A percentile compares a stretch with the other conserved stretches of the same genome.
These are phyloP conservation scores for Orbilia oligospora DNA, from an alignment of 2,329 filamentous ascomycete genomes.

Conservation along the genomic window DNA sequence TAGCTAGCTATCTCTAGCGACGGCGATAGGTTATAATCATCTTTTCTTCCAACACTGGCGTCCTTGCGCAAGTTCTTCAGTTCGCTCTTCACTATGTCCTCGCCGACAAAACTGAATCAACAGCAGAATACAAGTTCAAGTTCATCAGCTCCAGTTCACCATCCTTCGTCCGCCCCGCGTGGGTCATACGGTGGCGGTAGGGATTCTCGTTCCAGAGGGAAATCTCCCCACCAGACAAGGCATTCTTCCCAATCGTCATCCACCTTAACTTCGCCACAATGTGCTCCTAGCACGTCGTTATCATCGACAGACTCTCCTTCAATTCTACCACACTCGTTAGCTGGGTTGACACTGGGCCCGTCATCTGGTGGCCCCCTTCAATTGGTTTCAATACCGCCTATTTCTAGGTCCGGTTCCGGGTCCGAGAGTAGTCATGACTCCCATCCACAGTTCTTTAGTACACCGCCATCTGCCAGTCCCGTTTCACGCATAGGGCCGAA, in stretches of 20 bases:
- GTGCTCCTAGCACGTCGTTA: slow-evolving; percentile 11
- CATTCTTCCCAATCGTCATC: slow-evolving; percentile 32
- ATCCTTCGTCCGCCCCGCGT: slow-evolving; percentile 38
- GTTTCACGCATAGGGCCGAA: slow-evolving; percentile 6
- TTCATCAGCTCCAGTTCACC: slow-evolving; percentile 29
- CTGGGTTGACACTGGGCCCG: slow-evolving; percentile 26
- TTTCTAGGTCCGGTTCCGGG: slow-evolving; percentile 42
- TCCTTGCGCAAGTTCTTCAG: slow-evolving; percentile 44
- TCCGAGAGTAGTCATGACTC: slow-evolving; percentile 45
- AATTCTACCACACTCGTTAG: slow-evolving; percentile 41
- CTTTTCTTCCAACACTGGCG: slow-evolving; percentile 51
- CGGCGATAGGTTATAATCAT: slow-evolving; percentile 27
- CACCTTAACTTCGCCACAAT: slow-evolving; percentile 38
- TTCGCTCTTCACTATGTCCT: slow-evolving; percentile 56
- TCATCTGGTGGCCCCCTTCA: background rate
- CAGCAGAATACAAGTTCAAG: slow-evolving; percentile 20
- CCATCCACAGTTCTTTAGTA: slow-evolving; percentile 59
- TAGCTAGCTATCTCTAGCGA: slow-evolving; percentile 8
- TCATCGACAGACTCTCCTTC: slow-evolving; percentile 40
- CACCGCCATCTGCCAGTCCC: slow-evolving; percentile 45
- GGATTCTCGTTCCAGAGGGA: slow-evolving; percentile 31
- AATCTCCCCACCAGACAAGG: slow-evolving; percentile 53
- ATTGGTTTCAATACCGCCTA: slow-evolving; percentile 10
- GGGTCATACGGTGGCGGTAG: slow-evolving; percentile 18
- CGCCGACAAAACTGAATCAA: slow-evolving; percentile 27